Evolutionary conservation across 306 rosid genomes (phyloP).

Genomic region (Sesbania bispinosa): DNA sequence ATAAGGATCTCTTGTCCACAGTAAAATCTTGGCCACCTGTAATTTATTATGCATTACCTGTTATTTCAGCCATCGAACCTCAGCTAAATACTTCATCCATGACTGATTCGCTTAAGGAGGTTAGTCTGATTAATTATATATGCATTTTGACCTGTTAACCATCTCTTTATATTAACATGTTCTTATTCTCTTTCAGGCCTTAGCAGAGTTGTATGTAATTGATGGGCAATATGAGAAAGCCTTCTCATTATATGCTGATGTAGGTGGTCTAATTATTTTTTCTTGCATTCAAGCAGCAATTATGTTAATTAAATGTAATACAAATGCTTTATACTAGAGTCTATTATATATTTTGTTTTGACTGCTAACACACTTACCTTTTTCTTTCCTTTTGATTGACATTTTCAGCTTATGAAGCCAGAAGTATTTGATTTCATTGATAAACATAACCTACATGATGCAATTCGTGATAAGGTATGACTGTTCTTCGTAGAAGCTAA

Average conservation of each 20-base stretch:
- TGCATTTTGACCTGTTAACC: conserved; percentile 11
- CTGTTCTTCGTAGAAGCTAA: not conserved
- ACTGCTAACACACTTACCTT: conserved; percentile 9
- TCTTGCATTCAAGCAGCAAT: conserved; percentile 11
- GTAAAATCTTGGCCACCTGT: conserved; percentile 84
- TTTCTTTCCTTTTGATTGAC: not conserved
- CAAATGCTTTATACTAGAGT: conserved; percentile 7
- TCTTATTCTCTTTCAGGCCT: conserved; percentile 56
- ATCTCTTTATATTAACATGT: not conserved
- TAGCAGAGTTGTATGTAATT: conserved; percentile 84
- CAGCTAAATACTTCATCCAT: conserved; percentile 80
- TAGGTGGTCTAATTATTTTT: conserved; percentile 46
- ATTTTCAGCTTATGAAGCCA: conserved; percentile 84
- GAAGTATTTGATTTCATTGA: conserved; percentile 90
- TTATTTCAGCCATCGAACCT: conserved; percentile 93
- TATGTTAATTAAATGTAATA: not conserved
- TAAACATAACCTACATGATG: conserved; percentile 71
- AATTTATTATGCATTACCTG: conserved; percentile 78
- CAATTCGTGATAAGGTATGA: conserved; percentile 81
- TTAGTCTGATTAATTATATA: conserved; percentile 26
- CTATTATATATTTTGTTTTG: conserved; percentile 12
- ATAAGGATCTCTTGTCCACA: conserved; percentile 68
- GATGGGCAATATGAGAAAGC: conserved; percentile 85
- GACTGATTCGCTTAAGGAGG: conserved; percentile 91
- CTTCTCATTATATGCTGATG: conserved; percentile 91